Evolutionary conservation across 1,139 yeast species (phyloP).

Genomic region (Pneumocystis jirovecii): DNA sequence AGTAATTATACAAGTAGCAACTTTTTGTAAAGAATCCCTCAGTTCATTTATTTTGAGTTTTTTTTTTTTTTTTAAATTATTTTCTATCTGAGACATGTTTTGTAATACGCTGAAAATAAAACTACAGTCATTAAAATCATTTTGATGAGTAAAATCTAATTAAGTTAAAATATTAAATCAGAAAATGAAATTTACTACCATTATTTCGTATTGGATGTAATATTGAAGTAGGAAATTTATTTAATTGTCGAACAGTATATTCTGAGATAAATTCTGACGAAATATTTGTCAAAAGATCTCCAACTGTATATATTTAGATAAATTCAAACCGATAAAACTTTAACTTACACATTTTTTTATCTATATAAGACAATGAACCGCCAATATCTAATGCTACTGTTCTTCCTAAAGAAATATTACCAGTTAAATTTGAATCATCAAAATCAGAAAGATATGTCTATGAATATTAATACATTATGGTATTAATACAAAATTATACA

Average conservation of each 20-base stretch:
- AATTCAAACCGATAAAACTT: background rate
- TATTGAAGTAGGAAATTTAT: conserved; percentile 1
- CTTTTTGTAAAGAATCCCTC: conserved; percentile 14
- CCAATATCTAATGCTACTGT: conserved; percentile 86
- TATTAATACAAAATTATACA: background rate
- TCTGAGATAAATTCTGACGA: conserved; percentile 65
- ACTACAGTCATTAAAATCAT: background rate
- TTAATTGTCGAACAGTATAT: conserved; percentile 46
- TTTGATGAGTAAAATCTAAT: background rate
- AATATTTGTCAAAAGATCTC: conserved; percentile 36
- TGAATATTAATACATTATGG: conserved; percentile 38
- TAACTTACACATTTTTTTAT: conserved; percentile 34
- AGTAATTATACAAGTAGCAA: conserved; percentile 15
- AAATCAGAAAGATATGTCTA: conserved; percentile 52
- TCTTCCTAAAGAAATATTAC: conserved; percentile 54
- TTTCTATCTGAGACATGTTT: conserved; percentile 1
- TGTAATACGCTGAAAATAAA: background rate
- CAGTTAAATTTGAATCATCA: conserved; percentile 22
- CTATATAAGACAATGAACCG: conserved; percentile 49
- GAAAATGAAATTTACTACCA: background rate
- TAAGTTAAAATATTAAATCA: background rate
- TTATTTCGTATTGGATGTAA: background rate
- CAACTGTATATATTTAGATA: conserved; percentile 9
- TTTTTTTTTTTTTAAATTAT: conserved; percentile 8
- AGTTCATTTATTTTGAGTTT: conserved; percentile 13